Evolutionary conservation across 1,284 basidiomycete genomes (phyloP), one percentile per base, ranked within the genome.

Genomic region (Lentinula novae-zelandiae): DNA sequence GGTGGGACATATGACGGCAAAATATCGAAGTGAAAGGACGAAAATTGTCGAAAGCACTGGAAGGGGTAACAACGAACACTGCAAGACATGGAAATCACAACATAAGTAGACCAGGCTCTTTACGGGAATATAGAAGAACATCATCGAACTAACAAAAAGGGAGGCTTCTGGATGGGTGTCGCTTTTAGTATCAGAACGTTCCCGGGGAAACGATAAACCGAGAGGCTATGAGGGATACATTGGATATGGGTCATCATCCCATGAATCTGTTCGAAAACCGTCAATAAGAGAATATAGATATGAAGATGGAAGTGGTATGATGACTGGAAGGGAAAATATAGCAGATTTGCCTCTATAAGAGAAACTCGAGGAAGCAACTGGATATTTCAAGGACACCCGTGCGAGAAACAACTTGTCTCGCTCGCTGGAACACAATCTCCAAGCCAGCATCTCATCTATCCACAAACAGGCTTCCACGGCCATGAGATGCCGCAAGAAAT

Each of bases 21-120:
- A 8, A 17, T 15, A 13, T 17, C 51, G 31, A 31, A 34, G 31
- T 53, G 13, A 44, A 20, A 57, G 46, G 46, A 50, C 15, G 36
- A 36, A 7, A 49, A 34, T 3, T 3, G 44, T 3, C 55, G 46
- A 9, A 33, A 49, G 56, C 56, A 17, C 31, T 57, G 17, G 44
- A n/a, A 15, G 13, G 27, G 27, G 6, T n/a, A 42, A 42, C 40
- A 42, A 42, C 46, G 7, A 31, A 36, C 34, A 34, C 56, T 36
- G 46, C 56, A 48, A 48, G 56, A 20, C 27, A 48, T 49, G 46
- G 33, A 49, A 57, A 15, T 57, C 55, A 12, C 46, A 44, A 13
- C 53, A 73, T 53, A 34, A 53, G 22, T 57, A 15, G 20, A 20
- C 22, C 22, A 13, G 22, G 56, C n/a, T 15, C 27, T 58, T 1